These are phyloP conservation scores for Yamadazyma buinensis DNA, from an alignment of 1,139 yeast genomes.

Conservation along the genomic window DNA sequence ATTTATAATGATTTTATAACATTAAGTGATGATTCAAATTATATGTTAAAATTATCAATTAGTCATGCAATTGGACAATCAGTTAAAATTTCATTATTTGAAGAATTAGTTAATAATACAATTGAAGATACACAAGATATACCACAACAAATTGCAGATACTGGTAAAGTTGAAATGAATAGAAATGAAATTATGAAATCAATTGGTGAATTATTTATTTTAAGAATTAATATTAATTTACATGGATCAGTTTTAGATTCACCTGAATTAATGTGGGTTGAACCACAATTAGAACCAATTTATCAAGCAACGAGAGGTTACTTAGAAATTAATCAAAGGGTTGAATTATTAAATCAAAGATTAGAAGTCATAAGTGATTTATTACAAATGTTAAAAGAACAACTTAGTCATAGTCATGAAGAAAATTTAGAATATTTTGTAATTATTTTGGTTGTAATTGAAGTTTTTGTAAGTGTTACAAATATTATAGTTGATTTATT, in stretches of 20 bases:
- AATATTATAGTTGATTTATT: conserved; percentile 51
- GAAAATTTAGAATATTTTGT: conserved; percentile 92
- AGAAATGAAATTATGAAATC: conserved; percentile 94
- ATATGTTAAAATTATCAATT: conserved; percentile 83
- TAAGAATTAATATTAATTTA: conserved; percentile 83
- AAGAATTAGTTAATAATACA: conserved; percentile 91
- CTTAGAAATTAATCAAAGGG: conserved; percentile 89
- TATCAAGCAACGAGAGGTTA: conserved; percentile 96
- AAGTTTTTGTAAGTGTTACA: conserved; percentile 81
- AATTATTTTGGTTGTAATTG: conserved; percentile 88
- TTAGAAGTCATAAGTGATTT: conserved; percentile 90
- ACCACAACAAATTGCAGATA: conserved; percentile 90
- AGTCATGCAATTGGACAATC: conserved; percentile 92
- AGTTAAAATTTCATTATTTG: conserved; percentile 90
- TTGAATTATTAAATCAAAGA: conserved; percentile 81
- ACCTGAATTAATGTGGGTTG: conserved; percentile 98
- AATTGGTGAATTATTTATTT: conserved; percentile 89
- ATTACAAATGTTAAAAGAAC: conserved; percentile 93
- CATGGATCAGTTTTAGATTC: conserved; percentile 95
- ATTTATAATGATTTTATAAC: conserved; percentile 94
- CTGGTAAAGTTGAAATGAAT: conserved; percentile 93
- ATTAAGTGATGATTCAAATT: conserved; percentile 82
- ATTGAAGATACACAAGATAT: conserved; percentile 96
- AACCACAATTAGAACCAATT: conserved; percentile 94
- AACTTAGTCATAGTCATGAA: conserved; percentile 85